A percentile compares a stretch with the other conserved stretches of the same genome.
These are phyloP conservation scores for grape (Vitis vinifera) DNA, from an alignment of 164 flowering plant genomes.

Conservation along the genomic window DNA sequence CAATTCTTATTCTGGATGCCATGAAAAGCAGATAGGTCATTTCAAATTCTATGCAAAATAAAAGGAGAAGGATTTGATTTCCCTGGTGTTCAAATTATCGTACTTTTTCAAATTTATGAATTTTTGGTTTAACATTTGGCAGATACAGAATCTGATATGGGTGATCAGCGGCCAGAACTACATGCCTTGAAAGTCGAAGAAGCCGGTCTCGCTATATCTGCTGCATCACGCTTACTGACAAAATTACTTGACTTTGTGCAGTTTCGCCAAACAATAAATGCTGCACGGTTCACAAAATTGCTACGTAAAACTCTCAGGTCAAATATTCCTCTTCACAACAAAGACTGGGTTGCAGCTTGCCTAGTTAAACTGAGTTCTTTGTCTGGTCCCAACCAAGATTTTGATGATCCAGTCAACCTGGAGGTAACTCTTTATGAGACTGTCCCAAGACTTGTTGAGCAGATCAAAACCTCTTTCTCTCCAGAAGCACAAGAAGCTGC, in stretches of 20 bases:
- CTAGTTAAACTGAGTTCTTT: constrained; percentile 58
- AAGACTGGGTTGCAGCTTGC: constrained; percentile 80
- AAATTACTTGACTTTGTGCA: constrained; percentile 55
- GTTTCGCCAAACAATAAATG: constrained; percentile 38
- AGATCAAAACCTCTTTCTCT: constrained; percentile 45
- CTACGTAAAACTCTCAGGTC: constrained; percentile 59
- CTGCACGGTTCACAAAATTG: constrained; percentile 33
- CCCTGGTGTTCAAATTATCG: neutral
- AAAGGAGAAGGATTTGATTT: neutral
- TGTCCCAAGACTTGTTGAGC: constrained; percentile 70
- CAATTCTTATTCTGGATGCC: neutral
- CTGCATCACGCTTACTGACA: constrained; percentile 67
- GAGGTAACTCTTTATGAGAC: constrained; percentile 73
- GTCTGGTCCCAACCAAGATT: constrained; percentile 26
- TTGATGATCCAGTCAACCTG: constrained; percentile 49
- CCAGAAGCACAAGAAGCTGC: constrained; percentile 66
- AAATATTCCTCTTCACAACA: constrained; percentile 55
- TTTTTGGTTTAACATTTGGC: constrained; percentile 11
- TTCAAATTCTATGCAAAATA: neutral
- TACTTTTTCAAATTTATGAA: neutral
- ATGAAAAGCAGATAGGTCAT: too few relatives aligned
- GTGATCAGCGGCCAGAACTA: constrained; percentile 37
- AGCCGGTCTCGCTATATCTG: constrained; percentile 66
- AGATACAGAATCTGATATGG: constrained; percentile 40
- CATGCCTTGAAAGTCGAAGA: constrained; percentile 62